Percentiles rank a stretch among this genome's conserved stretches.
These are phyloP conservation scores for Chloranthus sessilifolius DNA, from an alignment of 164 flowering plant species.

Conservation along the genomic window DNA sequence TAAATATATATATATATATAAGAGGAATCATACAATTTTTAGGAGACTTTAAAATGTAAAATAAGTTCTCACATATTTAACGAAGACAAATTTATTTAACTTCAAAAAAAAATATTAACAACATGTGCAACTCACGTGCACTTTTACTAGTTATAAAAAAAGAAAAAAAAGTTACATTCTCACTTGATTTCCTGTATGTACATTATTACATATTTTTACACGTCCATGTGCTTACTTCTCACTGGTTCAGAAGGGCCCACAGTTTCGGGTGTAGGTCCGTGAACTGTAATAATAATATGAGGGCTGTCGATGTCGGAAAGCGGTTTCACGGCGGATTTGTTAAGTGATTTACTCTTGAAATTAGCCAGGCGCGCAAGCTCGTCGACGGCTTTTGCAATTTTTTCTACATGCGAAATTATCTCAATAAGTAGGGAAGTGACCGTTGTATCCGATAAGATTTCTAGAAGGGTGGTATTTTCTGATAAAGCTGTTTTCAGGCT, in stretches of 20 bases:
- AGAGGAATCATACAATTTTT: no score
- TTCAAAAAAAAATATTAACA: no score
- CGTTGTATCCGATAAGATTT: slow-evolving; percentile 33
- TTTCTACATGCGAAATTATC: slow-evolving; percentile 35
- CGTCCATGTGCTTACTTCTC: background rate
- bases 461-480: slow-evolving; percentile 21
- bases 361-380: slow-evolving; percentile 36
- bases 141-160: no score
- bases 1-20: no score
- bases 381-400: slow-evolving; percentile 37
- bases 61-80: no score
- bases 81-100: no score
- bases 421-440: slow-evolving; percentile 52
- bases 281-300: background rate
- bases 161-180: no score
- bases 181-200: no score
- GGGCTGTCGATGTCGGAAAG: background rate
- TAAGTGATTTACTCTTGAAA: slow-evolving; percentile 8
- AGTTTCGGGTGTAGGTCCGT: slow-evolving; percentile 1
- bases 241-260: background rate
- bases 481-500: slow-evolving; percentile 19
- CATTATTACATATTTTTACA: no score
- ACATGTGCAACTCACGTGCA: no score
- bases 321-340: slow-evolving; percentile 1
- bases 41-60: no score